Evolutionary conservation across 192 early-diverging fungal genomes (phyloP), one percentile per base, ranked within the genome.

Genomic region (Entomortierella lignicola): DNA sequence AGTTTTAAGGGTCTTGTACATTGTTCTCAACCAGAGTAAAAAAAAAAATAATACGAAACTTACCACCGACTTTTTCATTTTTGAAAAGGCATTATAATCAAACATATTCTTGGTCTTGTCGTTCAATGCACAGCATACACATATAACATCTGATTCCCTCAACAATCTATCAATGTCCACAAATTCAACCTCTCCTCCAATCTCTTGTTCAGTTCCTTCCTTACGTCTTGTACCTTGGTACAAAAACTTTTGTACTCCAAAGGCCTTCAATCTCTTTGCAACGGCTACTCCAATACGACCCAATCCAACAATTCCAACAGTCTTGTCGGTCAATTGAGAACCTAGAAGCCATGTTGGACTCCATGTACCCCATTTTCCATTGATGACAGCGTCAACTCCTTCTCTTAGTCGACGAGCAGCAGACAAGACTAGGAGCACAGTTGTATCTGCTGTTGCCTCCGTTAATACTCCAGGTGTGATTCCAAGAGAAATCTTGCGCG

Each of bases 381-480:
- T 47, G 20, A 71, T 63, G 6, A 84, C 77, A 21, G 82, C 72
- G 31, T 54, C 60, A 26, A 77, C 55, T 12, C 72, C 65, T 32
- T 89, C 86, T 41, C 89, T 89, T 53, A 93, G 85, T 31, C 89
- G 83, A 32, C 96, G 87, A 12, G 89, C 81, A 0, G 92, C 92
- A 34, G 91, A 87, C 31, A 97, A 80, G 18, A 92, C 85, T 60
- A 97, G 81, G n/a, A 93, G 83, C 5, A 92, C 85, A 0, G 93
- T 90, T 7, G 93, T 84, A 42, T 96, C 95, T 7, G 96, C 96
- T 15, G 92, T 92, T 0, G 95, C 94, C 62, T 95, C 94, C 0
- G 96, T 97, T 42, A 96, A 83, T 1, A 96, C 96, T 58, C 92
- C 92, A 7, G 96, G 94, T 1, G 96, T 97, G 70, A 93, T 88